Evolutionary conservation across 2,329 filamentous ascomycete genomes (phyloP).

Genomic region (Diaporthe vaccinii): DNA sequence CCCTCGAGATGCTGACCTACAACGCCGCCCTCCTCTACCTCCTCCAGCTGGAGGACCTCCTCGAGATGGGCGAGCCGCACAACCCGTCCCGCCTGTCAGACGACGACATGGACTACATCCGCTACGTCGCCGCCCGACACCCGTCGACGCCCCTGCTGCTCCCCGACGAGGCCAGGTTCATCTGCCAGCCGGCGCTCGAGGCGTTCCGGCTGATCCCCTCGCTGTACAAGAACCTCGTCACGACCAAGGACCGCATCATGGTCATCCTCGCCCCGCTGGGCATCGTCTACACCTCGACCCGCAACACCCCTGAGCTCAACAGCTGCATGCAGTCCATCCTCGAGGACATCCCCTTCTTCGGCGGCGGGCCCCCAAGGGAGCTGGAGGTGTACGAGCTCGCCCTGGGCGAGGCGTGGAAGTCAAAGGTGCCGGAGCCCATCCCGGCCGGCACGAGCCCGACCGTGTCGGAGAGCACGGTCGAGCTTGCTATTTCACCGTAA

Average conservation of each 20-base stretch:
- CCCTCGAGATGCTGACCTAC: slow-evolving; percentile 41
- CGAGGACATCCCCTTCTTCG: slow-evolving; percentile 41
- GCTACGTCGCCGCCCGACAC: background rate
- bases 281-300: slow-evolving; percentile 40
- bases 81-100: slow-evolving; percentile 16
- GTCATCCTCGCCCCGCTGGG: slow-evolving; percentile 41
- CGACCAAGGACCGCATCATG: slow-evolving; percentile 40
- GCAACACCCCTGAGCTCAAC: slow-evolving; percentile 34
- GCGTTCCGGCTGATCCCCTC: slow-evolving; percentile 41
- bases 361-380: slow-evolving; percentile 27
- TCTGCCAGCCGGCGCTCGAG: slow-evolving; percentile 40
- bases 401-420: slow-evolving; percentile 33
- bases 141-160: slow-evolving; percentile 33
- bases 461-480: slow-evolving; percentile 29
- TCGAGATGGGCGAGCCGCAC: slow-evolving; percentile 35
- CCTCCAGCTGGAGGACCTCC: slow-evolving; percentile 39
- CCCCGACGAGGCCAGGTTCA: slow-evolving; percentile 35
- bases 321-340: slow-evolving; percentile 40
- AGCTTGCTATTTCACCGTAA: slow-evolving; percentile 28
- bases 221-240: slow-evolving; percentile 41
- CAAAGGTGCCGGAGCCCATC: slow-evolving; percentile 16
- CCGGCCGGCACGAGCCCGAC: slow-evolving; percentile 34
- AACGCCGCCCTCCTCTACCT: slow-evolving; percentile 41
- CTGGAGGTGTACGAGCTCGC: slow-evolving; percentile 36
- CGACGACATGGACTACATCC: slow-evolving; percentile 25